Base-by-base conservation (phyloP, 2,329 filamentous ascomycete species). In the Akanthomyces dipterigenus region DNA sequence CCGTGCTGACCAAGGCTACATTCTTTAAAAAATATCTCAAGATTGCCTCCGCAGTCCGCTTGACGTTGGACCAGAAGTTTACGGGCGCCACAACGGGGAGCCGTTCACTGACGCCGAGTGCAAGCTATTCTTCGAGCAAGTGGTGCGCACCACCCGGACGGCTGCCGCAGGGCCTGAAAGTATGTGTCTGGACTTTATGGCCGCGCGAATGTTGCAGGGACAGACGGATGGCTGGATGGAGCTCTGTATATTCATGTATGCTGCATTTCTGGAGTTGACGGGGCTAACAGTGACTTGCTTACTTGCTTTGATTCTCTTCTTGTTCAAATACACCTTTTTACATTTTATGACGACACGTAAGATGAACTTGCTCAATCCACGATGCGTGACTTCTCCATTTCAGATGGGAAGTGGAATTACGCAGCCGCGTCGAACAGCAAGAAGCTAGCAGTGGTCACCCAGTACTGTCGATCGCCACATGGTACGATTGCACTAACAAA, bases 261-360 rank as follows among this genome's bases (percentile, higher is more conserved):
- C 51, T 61, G 50, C 58, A 61, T 61, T 55, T 55, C 34, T 55
- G 58, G 58, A 55, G 58, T 61, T 61, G 50, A 18, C 31, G 50
- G 58, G 48, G 28, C 26, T 26, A 31, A 28, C 20, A 34, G 18
- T 53, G 26, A 60, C 40, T 34, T 34, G 31, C 31, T 60, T 60
- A 31, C 57, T 46, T 28, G 46, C 48, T 54, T 59, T 53, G 26
- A 24, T 55, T 40, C 31, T 18, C 28, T 42, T 60, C n/a, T 45
- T 53, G 48, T 53, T 36, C 2, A 22, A 45, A 45, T 45, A 53
- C 48, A 60, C 36, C n/a, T 38, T 49, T 36, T 9, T 18, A 51
- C 73, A 80, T 78, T 69, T 74, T 77, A 36, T 26, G 7, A n/a
- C 42, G 16, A 50, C 9, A 20, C 38, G 24, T 20, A 43, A 9